These are phyloP conservation scores for Lentinus polychrous DNA, from an alignment of 1,284 basidiomycete species.

Conservation along the genomic window DNA sequence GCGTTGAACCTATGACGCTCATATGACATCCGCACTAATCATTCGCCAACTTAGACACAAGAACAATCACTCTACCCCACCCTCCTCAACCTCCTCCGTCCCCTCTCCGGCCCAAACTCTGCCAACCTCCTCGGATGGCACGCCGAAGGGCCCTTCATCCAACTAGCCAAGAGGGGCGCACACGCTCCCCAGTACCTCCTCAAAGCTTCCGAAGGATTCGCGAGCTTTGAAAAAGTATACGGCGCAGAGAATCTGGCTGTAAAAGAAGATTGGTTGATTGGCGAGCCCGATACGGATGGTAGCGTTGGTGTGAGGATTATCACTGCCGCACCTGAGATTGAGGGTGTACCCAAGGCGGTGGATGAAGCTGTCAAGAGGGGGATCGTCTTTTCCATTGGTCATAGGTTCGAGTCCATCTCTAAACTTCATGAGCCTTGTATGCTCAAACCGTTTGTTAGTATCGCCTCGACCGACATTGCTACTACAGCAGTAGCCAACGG, in stretches of 20 bases:
- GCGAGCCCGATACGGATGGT: constrained; percentile 23
- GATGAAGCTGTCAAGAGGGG: constrained; percentile 56
- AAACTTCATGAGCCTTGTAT: not conserved
- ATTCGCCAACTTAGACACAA: constrained; percentile 48
- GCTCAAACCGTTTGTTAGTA: constrained; percentile 29
- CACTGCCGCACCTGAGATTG: constrained; percentile 82
- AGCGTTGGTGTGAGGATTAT: constrained; percentile 70
- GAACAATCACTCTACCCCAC: constrained; percentile 66
- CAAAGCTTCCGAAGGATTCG: constrained; percentile 51
- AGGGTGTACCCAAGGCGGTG: constrained; percentile 71
- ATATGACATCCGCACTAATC: constrained; percentile 1
- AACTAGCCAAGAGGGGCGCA: constrained; percentile 71
- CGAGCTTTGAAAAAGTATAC: constrained; percentile 69
- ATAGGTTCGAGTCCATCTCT: constrained; percentile 47
- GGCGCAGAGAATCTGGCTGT: constrained; percentile 57
- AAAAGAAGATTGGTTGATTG: constrained; percentile 62
- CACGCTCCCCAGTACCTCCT: constrained; percentile 69
- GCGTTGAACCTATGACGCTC: constrained; percentile 5
- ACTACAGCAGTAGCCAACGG: constrained; percentile 61
- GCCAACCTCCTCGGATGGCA: constrained; percentile 83
- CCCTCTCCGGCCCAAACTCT: constrained; percentile 50
- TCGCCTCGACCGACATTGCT: constrained; percentile 61
- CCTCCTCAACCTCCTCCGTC: constrained; percentile 54
- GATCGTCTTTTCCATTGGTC: constrained; percentile 79
- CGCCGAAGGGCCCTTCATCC: constrained; percentile 85